These are phyloP conservation scores for Aureoboletus auriporus DNA, from an alignment of 768 basidiomycete species.

Conservation along the genomic window DNA sequence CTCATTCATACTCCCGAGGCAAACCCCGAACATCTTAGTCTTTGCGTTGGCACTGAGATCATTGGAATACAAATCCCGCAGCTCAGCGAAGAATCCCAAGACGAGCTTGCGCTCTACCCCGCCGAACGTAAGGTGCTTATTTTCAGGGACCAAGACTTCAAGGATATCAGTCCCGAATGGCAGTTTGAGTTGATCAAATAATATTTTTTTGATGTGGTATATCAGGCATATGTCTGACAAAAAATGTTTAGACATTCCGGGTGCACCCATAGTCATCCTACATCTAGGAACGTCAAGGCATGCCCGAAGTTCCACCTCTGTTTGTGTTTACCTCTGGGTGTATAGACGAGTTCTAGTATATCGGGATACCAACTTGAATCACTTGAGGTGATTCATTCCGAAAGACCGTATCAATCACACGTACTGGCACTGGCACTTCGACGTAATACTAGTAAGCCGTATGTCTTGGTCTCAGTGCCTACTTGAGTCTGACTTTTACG, in stretches of 20 bases:
- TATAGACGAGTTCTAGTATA: constrained; percentile 35
- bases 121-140: constrained; percentile 52
- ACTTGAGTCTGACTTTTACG: constrained; percentile 31
- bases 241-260: constrained; percentile 36
- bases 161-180: constrained; percentile 46
- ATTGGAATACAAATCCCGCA: constrained; percentile 50
- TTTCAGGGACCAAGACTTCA: constrained; percentile 61
- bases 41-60: constrained; percentile 50
- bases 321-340: constrained; percentile 18
- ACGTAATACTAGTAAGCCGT: constrained; percentile 26
- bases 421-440: constrained; percentile 55
- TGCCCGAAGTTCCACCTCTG: constrained; percentile 59
- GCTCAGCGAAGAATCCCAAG: constrained; percentile 46
- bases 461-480: no score
- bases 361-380: constrained; percentile 42
- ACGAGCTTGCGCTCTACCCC: constrained; percentile 49
- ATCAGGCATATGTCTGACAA: neutral
- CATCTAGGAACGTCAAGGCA: constrained; percentile 49
- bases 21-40: constrained; percentile 38
- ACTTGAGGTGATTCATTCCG: constrained; percentile 39
- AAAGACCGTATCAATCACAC: constrained; percentile 39
- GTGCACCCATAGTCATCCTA: constrained; percentile 44
- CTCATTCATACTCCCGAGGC: constrained; percentile 39
- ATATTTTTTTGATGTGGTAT: no score
- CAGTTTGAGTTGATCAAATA: constrained; percentile 51